Percentiles rank a stretch among this genome's conserved stretches.
Evolutionary conservation across 306 rosid genomes (phyloP).

Genomic region (Vigna reflexopilosa): DNA sequence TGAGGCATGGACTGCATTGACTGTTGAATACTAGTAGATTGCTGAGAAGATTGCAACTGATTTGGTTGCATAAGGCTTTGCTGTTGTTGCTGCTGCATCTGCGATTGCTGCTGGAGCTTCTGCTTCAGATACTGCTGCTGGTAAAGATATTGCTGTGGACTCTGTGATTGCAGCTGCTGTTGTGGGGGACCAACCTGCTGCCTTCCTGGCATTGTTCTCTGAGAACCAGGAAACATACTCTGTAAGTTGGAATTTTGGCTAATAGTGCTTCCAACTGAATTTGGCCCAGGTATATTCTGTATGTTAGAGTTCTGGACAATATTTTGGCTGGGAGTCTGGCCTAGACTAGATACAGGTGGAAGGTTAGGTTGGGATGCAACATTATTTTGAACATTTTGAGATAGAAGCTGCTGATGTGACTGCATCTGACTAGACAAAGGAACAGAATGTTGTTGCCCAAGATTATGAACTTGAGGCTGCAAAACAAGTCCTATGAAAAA

Average conservation of each 20-base stretch:
- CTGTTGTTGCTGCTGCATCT: conserved; percentile 70
- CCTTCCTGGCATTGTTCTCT: conserved; percentile 79
- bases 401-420: conserved; percentile 66
- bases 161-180: conserved; percentile 77
- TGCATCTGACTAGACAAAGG: conserved; percentile 67
- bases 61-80: conserved; percentile 74
- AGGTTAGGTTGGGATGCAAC: conserved; percentile 53
- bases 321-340: conserved; percentile 66
- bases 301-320: conserved; percentile 67
- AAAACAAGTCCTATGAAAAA: conserved; percentile 60
- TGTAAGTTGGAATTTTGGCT: conserved; percentile 69
- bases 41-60: conserved; percentile 86
- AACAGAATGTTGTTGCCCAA: conserved; percentile 69
- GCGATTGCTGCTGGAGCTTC: conserved; percentile 59
- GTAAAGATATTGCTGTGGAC: conserved; percentile 60
- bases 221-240: conserved; percentile 72
- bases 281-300: conserved; percentile 72
- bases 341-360: conserved; percentile 65
- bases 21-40: conserved; percentile 73
- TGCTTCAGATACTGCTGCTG: conserved; percentile 68
- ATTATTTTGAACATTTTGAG: conserved; percentile 76
- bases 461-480: conserved; percentile 67
- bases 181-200: conserved; percentile 78
- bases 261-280: conserved; percentile 64
- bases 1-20: conserved; percentile 75